Evolutionary conservation across 202 grass and related monocot genomes (phyloP), one percentile per base, ranked within the genome.

Genomic region (Carex arenaria): DNA sequence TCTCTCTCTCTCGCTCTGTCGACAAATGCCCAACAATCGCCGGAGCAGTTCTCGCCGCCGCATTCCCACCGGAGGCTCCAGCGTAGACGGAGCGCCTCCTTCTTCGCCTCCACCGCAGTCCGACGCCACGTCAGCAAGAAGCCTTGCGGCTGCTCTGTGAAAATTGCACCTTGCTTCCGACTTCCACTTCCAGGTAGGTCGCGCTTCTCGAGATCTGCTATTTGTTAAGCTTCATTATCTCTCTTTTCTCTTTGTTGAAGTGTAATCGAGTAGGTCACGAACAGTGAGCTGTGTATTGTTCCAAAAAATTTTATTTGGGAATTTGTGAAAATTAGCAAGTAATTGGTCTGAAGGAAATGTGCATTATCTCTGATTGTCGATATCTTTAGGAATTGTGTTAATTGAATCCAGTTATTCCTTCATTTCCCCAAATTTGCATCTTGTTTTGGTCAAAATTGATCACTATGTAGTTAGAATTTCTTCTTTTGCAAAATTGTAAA

Each of bases 81-180:
- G 64, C 17, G 56, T 52, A 80, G 40, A 42, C 5, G 40, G 40
- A 7, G 40, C 40, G 4, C 40, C 32, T 9, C 59, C 20, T 45
- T 26, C 53, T 57, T 64, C 18, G 15, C 1, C 62, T 54, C 20
- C 38, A 0, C 19, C 14, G 14, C 18, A 49, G 26, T 49, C 22
- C 17, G 71, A 20, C 0, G 30, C 42, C 55, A 51, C 65, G 61
- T 91, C 93, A 60, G 90, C 89, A 2, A 93, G 93, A 69, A 80
- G 43, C 22, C 87, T 96, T 67, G 93, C 89, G 67, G 90, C 90
- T 43, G 87, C 85, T 0, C 90, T 96, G 32, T 96, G 93, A 90
- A 90, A 84, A 80, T 32, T 90, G 84, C 90, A 87, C 80, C 88
- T 85, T 52, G 65, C 32, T 12, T 86, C 71, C 3, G 82, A 90